Evolutionary conservation across 1,139 yeast genomes (phyloP).

Genomic region (Nakaseomyces uthaithaninus): DNA sequence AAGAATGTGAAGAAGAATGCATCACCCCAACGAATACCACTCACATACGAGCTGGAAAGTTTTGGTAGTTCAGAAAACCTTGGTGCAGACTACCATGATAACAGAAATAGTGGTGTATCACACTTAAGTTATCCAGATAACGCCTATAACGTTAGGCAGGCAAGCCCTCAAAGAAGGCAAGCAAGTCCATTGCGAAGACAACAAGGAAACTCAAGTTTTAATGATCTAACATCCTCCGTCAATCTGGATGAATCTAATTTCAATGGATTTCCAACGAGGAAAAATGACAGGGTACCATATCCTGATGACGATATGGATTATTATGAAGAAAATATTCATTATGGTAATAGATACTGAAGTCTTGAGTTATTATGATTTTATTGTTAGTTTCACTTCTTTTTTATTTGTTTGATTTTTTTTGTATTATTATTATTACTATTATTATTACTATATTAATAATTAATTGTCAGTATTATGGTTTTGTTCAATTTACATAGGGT

Average conservation of each 20-base stretch:
- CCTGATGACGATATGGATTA: slow-evolving; percentile 1
- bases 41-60: slow-evolving; percentile 1
- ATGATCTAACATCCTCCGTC: background rate
- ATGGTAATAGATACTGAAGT: background rate
- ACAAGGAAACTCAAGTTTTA: background rate
- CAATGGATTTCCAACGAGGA: background rate
- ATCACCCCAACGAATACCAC: slow-evolving; percentile 1
- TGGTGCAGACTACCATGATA: background rate
- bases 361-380: background rate
- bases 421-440: too few relatives aligned
- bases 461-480: too few relatives aligned
- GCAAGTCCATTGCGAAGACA: background rate
- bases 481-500: too few relatives aligned
- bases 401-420: too few relatives aligned
- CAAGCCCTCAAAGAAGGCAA: slow-evolving; percentile 4
- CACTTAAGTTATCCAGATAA: background rate
- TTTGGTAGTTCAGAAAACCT: slow-evolving; percentile 2
- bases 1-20: background rate
- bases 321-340: slow-evolving; percentile 4
- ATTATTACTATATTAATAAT: too few relatives aligned
- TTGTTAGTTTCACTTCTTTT: background rate
- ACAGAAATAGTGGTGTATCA: slow-evolving; percentile 2
- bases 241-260: background rate
- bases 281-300: slow-evolving; percentile 1
- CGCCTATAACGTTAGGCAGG: background rate